Base-by-base conservation (phyloP, 2,329 filamentous ascomycete genomes). In the Coleophoma eucalyptorum region DNA sequence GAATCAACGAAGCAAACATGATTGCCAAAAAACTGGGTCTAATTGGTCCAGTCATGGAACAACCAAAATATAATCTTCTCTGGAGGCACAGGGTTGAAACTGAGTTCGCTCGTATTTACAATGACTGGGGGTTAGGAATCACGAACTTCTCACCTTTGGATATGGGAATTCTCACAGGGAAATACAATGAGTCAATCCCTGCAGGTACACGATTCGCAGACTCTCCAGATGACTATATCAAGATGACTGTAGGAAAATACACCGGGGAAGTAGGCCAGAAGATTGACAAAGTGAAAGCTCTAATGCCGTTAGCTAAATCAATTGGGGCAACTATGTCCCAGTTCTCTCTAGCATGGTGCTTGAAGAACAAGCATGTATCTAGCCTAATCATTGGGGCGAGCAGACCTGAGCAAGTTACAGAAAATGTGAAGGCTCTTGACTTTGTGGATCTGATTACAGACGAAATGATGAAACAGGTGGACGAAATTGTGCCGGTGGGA, bases 11-110 rank as follows among this genome's bases (percentile, higher is more conserved):
- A 52, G 84, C 84, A 0, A 81, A 78, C 72, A 72, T 79, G 13
- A 73, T 81, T 53, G 80, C 84, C 33, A 80, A 84, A 58, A 75
- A 73, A 55, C 73, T 86, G 8, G 74, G 77, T 13, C 71, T 87
- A 38, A 77, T 87, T 54, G 83, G 80, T 8, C 84, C 84, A 3
- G 60, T 84, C 26, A 79, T 85, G 68, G 84, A 87, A 67, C 84
- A 88, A 69, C 83, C 83, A 1, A 71, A 78, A 46, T 87, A 87
- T 69, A 86, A 84, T 69, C 77, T 86, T 67, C 72, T 87, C 13
- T 69, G 69, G 42, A 78, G 83, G 20, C 69, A 80, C 55, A 79
- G 79, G 60, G 81, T 87, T n/a, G 84, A 87, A 69, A 70, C 69
- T 46, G 83, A 87, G 60, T 86, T 76, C 62, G 70, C 72, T 42